Base-by-base conservation (phyloP, 441 rosid genomes). In the Jatropha podagrica region DNA sequence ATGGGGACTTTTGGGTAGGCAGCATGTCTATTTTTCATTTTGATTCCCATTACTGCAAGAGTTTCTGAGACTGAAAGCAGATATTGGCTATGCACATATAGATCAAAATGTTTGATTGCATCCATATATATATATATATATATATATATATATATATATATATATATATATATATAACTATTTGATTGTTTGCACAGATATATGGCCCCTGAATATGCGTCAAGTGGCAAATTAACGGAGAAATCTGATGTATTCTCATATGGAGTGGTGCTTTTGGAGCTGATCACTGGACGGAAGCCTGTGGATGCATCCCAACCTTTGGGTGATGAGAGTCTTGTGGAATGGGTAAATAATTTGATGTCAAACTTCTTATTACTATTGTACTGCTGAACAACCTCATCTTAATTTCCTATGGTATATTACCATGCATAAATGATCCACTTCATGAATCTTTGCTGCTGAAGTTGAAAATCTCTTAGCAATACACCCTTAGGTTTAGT, bases 1-100 rank as follows among this genome's bases (percentile, higher is more conserved):
- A 93, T 96, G 97, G 99, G 99, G 81, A 96, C 99, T 73, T 96
- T 96, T 60, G 99, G 97, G 99, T 96, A 86, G 72, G 90, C 71
- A 68, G 23, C 65, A 44, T 64, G 14, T 79, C 61, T 62, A 17
- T 70, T 56, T 51, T 69, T 71, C 68, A 65, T 26, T 41, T 54
- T 41, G 32, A 51, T 77, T 61, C 54, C 51, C 40, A 46, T 51
- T 11, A n/a, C 26, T 52, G 44, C 11, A 26, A 13, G 60, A n/a
- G 54, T 49, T 55, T 15, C 14, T 15, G 11, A 20, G 17, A 58
- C 55, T 17, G 15, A 74, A 38, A 69, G 18, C 38, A 64, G 48
- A 48, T 46, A 14, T 26, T n/a, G 59, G 46, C 44, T 70, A 6
- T 59, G 49, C 13, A 2, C 2, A 32, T 32, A 32, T 32, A 32